phyloP scores from a whole-genome alignment of 495 filamentous ascomycete species.

The Clohesyomyces aquaticus region DNA sequence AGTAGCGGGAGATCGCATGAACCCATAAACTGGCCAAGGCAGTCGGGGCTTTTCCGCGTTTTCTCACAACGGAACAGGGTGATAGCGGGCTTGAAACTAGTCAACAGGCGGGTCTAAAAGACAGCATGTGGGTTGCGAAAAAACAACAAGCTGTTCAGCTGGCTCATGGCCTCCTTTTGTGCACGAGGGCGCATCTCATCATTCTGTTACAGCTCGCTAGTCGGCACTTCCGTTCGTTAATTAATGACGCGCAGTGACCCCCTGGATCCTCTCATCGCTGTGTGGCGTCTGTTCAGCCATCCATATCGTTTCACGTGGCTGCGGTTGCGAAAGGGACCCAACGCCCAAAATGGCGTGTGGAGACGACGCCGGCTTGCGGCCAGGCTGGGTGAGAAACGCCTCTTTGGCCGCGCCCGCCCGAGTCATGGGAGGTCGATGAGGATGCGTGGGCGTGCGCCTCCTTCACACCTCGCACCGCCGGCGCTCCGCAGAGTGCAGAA shows the following conservation, averaged over 20 bases:
- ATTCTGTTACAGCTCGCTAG: conserved; percentile 23
- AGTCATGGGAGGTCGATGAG: background rate
- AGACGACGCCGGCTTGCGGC: conserved; percentile 28
- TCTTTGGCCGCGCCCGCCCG: background rate
- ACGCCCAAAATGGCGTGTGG: conserved; percentile 25
- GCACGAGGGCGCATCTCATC: background rate
- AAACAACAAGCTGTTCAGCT: background rate
- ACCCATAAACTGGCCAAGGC: background rate
- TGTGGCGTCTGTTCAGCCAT: conserved; percentile 32
- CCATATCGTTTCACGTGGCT: conserved; percentile 41
- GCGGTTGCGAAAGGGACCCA: conserved; percentile 15
- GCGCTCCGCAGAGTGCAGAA: background rate
- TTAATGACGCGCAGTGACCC: conserved; percentile 34
- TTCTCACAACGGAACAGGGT: background rate
- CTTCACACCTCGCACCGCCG: background rate
- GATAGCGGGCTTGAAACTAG: too few relatives aligned
- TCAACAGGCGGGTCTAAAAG: background rate
- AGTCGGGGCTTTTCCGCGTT: background rate
- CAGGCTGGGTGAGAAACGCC: conserved; percentile 3
- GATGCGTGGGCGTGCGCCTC: conserved; percentile 1
- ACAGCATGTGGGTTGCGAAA: background rate
- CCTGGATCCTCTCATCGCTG: conserved; percentile 25
- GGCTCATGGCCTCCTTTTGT: background rate
- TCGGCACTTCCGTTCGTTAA: conserved; percentile 30
- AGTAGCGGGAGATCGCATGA: conserved; percentile 1